Evolutionary conservation across 176 grass and related monocot species (phyloP), one percentile per base, ranked within the genome.

Genomic region (Musa itinerans): DNA sequence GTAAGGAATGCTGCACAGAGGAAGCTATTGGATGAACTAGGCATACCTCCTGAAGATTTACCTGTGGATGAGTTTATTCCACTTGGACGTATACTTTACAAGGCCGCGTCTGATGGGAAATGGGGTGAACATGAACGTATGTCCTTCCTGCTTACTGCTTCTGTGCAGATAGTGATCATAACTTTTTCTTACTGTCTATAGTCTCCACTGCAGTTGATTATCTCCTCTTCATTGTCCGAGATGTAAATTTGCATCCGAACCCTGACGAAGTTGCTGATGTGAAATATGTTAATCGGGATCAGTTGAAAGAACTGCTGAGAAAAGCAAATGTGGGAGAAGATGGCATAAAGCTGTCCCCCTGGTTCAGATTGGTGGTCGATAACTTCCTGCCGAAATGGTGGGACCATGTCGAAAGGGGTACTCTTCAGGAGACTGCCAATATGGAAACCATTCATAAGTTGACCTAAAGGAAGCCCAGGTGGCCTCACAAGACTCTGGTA

Each of bases 361-460:
- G 95, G 95, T 99, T 94, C 90, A 74, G 86, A 54, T 83, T 99
- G 53, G 88, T 92, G 10, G 90, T 92, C 1, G 90, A 94, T 68
- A 92, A 94, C 81, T 99, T 99, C 65, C 95, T 99, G 24, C 82
- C 89, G 83, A 84, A 81, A 24, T 99, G 95, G 95, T 99, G 95
- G 95, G 95, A 99, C 52, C 95, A 94, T 29, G 77, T 91, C 17
- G 86, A 94, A 81, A 86, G 87, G 22, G 90, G 84, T 64, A 94
- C 88, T 2, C 88, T 99, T 19, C 8, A 58, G 2, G 81, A 99
- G 59, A 86, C 78, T 12, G 86, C 83, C 11, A 88, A 94, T 76
- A 94, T 99, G 95, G 65, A 99, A 79, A 89, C 95, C 73, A 99
- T 99, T 88, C 86, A 99, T 81, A 94, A 85, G 86, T 78, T 94